phyloP scores from a whole-genome alignment of 73 alveolate species.

The Breviolum minutum region DNA sequence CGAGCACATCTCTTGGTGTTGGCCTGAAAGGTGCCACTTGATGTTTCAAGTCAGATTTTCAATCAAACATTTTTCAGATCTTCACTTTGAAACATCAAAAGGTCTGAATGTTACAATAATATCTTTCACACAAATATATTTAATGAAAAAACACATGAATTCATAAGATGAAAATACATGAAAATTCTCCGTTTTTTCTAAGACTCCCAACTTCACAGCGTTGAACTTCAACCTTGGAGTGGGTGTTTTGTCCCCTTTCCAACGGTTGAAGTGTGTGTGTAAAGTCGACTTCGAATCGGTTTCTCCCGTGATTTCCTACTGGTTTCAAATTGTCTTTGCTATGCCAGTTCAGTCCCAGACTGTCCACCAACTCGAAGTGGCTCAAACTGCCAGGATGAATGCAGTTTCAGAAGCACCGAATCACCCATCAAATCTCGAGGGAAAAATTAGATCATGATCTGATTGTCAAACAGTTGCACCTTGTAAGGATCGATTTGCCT shows the following conservation, averaged over 20 bases:
- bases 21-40: constrained; percentile 41
- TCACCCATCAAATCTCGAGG: not conserved
- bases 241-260: no score
- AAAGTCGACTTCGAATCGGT: no score
- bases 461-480: not conserved
- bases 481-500: constrained; percentile 77
- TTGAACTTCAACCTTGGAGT: constrained; percentile 79
- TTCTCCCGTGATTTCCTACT: no score
- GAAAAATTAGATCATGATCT: not conserved
- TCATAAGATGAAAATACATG: no score
- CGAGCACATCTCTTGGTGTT: constrained; percentile 53
- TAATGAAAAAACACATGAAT: no score
- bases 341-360: not conserved
- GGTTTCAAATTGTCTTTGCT: no score
- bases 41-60: no score
- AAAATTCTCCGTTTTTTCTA: not conserved
- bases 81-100: no score
- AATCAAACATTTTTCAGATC: no score
- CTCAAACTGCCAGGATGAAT: constrained; percentile 29
- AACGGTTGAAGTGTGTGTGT: no score
- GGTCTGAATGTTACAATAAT: not conserved
- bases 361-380: constrained; percentile 89
- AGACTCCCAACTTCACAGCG: constrained; percentile 32
- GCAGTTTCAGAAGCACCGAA: not conserved
- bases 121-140: not conserved